Percentiles rank a stretch among this genome's conserved stretches.
These are phyloP conservation scores for Ensete glaucum DNA, from an alignment of 176 grass and related monocot genomes.

Conservation along the genomic window DNA sequence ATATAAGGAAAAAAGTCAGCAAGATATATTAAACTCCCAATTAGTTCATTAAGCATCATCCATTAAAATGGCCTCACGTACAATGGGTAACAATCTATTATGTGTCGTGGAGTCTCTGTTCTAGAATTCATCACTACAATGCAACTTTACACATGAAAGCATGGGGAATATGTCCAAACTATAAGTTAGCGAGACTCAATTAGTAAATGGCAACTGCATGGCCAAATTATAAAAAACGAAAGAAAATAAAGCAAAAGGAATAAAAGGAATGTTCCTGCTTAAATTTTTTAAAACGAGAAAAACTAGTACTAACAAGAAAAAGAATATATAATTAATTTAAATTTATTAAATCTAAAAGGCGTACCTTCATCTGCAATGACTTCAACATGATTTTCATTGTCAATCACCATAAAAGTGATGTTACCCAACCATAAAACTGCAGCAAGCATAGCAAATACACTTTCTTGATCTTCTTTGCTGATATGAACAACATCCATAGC, in stretches of 20 bases:
- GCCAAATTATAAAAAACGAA: background rate
- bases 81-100: background rate
- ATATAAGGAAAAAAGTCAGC: background rate
- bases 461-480: constrained; percentile 95
- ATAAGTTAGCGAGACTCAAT: too few species aligned
- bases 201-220: too few species aligned
- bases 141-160: background rate
- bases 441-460: constrained; percentile 78
- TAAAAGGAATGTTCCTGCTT: background rate
- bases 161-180: too few species aligned
- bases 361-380: constrained; percentile 87
- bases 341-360: background rate
- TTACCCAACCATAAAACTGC: constrained; percentile 91
- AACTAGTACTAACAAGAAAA: background rate
- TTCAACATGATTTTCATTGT: constrained; percentile 99
- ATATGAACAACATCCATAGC: constrained; percentile 96
- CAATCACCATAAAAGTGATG: constrained; percentile 74
- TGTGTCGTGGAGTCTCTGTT: background rate
- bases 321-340: background rate
- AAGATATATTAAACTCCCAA: background rate
- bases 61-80: background rate
- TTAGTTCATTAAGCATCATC: background rate
- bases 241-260: background rate
- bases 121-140: background rate
- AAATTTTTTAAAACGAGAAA: background rate